Percentiles rank a stretch among this genome's conserved stretches.
Evolutionary conservation across 1,284 basidiomycete species (phyloP).

Genomic region (Ustilago tritici): DNA sequence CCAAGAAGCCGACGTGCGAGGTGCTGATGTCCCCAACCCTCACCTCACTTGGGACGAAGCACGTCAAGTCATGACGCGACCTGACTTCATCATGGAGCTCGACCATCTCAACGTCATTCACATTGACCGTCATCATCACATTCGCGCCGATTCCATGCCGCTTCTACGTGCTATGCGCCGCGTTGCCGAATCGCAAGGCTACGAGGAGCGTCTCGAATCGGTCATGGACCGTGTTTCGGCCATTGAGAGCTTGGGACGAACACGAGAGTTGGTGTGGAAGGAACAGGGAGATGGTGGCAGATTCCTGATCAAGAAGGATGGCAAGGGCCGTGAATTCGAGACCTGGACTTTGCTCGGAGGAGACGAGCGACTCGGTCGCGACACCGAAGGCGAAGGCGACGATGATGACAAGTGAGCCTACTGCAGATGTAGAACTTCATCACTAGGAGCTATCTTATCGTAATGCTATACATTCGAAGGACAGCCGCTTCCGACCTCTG

Average conservation of each 20-base stretch:
- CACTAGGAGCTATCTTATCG: neutral
- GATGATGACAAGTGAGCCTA: slow-evolving; percentile 12
- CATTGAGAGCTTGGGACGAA: slow-evolving; percentile 59
- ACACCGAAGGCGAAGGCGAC: slow-evolving; percentile 34
- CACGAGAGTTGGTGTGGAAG: slow-evolving; percentile 63
- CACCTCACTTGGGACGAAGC: slow-evolving; percentile 65
- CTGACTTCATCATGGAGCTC: slow-evolving; percentile 59
- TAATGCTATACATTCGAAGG: neutral
- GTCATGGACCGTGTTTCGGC: slow-evolving; percentile 66
- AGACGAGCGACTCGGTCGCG: slow-evolving; percentile 61
- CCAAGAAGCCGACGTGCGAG: slow-evolving; percentile 48
- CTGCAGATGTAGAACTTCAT: neutral
- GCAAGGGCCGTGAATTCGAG: slow-evolving; percentile 58
- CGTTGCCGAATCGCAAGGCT: slow-evolving; percentile 57
- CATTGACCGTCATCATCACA: slow-evolving; percentile 63
- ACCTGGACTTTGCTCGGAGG: slow-evolving; percentile 62
- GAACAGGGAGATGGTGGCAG: slow-evolving; percentile 62
- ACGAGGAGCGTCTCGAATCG: slow-evolving; percentile 57
- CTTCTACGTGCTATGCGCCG: slow-evolving; percentile 60
- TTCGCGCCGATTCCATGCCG: slow-evolving; percentile 64
- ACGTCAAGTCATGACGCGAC: slow-evolving; percentile 65
- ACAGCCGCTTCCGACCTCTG: neutral
- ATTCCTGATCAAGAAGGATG: slow-evolving; percentile 60
- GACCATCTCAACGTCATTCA: slow-evolving; percentile 62
- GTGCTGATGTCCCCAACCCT: slow-evolving; percentile 60